These are phyloP conservation scores for Solanum pimpinellifolium DNA, from an alignment of 257 asterid species.

Conservation along the genomic window DNA sequence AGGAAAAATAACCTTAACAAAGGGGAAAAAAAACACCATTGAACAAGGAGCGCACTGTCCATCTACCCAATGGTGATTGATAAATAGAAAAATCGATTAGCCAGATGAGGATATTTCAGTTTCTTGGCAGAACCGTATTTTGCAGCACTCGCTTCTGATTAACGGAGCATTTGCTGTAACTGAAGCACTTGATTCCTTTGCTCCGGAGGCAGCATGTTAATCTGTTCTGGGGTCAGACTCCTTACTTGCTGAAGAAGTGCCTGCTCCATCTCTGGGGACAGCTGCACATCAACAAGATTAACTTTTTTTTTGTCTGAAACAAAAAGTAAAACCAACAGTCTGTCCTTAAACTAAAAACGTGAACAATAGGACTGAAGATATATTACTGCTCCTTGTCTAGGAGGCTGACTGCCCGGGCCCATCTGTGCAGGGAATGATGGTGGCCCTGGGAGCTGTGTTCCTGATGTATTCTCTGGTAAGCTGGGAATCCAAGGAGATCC, in stretches of 20 bases:
- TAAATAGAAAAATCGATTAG: not conserved
- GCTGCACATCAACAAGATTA: slow-evolving; percentile 30
- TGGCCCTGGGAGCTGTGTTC: slow-evolving; percentile 46
- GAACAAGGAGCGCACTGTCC: not conserved
- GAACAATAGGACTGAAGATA: not conserved
- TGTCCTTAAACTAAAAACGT: not conserved
- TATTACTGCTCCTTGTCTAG: slow-evolving; percentile 46
- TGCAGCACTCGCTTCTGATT: slow-evolving; percentile 13
- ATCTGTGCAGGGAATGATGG: slow-evolving; percentile 46
- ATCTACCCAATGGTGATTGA: not conserved
- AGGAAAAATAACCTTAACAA: not conserved
- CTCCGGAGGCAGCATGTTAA: slow-evolving; percentile 70
- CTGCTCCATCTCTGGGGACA: slow-evolving; percentile 80
- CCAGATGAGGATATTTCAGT: not conserved
- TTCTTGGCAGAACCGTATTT: not conserved
- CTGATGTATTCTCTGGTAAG: slow-evolving; percentile 32
- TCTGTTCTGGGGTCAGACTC: slow-evolving; percentile 91
- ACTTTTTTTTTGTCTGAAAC: not conserved
- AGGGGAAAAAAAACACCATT: not conserved
- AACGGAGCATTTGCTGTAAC: slow-evolving; percentile 89
- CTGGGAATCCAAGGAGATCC: slow-evolving; percentile 56
- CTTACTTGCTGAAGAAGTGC: slow-evolving; percentile 85
- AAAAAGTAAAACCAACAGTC: not conserved
- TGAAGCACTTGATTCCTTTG: slow-evolving; percentile 88
- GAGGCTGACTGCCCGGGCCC: slow-evolving; percentile 61